phyloP scores from a whole-genome alignment of 805 yeast genomes.

The Nakazawaea laoshanensis region DNA sequence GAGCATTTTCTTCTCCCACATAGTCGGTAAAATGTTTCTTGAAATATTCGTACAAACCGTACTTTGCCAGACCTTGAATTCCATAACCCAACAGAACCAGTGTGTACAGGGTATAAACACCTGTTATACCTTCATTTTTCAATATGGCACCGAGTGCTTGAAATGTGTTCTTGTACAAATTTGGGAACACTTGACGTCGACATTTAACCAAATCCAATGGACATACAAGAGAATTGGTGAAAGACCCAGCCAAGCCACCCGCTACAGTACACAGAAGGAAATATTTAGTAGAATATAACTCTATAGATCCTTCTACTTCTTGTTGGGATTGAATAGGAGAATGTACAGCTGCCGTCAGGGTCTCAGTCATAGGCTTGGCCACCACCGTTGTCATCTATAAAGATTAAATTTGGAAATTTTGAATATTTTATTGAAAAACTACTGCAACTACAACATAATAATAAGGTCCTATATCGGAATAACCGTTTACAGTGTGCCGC shows the following conservation, averaged over 20 bases:
- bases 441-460: too few species aligned
- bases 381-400: too few species aligned
- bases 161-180: constrained; percentile 30
- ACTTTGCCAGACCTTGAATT: constrained; percentile 10
- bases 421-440: too few species aligned
- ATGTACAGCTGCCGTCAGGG: too few species aligned
- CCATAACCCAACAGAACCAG: constrained; percentile 10
- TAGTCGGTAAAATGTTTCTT: constrained; percentile 5
- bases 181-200: constrained; percentile 14
- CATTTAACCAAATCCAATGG: constrained; percentile 10
- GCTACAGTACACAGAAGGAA: constrained; percentile 7
- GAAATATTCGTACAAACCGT: constrained; percentile 10
- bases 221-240: constrained; percentile 10
- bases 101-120: constrained; percentile 8
- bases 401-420: too few species aligned
- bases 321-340: constrained; percentile 5
- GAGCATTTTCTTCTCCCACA: constrained; percentile 57
- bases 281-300: constrained; percentile 6
- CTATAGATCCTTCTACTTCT: constrained; percentile 4
- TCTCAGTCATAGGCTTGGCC: too few species aligned
- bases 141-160: constrained; percentile 32
- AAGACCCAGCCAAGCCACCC: constrained; percentile 9
- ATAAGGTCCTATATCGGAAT: too few species aligned
- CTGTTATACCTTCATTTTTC: constrained; percentile 33
- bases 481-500: not conserved